Evolutionary conservation across 345 rosid genomes (phyloP), one percentile per base, ranked within the genome.

Genomic region (Limnanthes douglasii): DNA sequence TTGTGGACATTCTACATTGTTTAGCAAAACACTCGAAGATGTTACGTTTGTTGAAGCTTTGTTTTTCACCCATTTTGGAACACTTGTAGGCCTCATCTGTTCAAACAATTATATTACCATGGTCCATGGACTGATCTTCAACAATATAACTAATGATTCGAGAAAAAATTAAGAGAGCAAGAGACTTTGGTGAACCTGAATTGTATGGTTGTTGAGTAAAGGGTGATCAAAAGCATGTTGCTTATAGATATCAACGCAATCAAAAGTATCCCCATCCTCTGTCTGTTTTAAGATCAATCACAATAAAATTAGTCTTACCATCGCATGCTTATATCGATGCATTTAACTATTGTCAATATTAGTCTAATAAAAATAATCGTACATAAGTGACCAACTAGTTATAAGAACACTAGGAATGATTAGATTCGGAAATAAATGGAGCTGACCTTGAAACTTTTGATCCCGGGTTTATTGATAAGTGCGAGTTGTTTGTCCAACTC

Each of bases 161-260:
- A 40, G 8, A 14, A 26, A 11, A 8, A 11, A 8, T 23, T 15
- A 13, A 30, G 19, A 30, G 5, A 32, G 13, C 0, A 1, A 3
- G 23, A 34, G 13, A n/a, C 10, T 3, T 20, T 5, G 7, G 10
- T 9, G 24, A n/a, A 41, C 62, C 62, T 61, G 58, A 50, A 61
- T 18, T 11, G 50, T 22, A 43, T 55, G 51, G 30, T 46, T 50
- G 21, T 19, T 46, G 0, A 56, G 35, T 1, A 47, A 32, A 24
- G 18, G 62, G 37, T 55, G 55, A 56, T 56, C 54, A 46, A 61
- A 37, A 13, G 62, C 39, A 45, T 45, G 55, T 42, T 61, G 62
- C 11, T 51, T 56, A 16, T 51, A 22, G n/a, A 50, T 56, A n/a
- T 66, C 59, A 17, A 61, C 26, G 18, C 68, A 66, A 33, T 61